Base-by-base conservation (phyloP, 768 basidiomycete genomes). In the Mycena polygramma region DNA sequence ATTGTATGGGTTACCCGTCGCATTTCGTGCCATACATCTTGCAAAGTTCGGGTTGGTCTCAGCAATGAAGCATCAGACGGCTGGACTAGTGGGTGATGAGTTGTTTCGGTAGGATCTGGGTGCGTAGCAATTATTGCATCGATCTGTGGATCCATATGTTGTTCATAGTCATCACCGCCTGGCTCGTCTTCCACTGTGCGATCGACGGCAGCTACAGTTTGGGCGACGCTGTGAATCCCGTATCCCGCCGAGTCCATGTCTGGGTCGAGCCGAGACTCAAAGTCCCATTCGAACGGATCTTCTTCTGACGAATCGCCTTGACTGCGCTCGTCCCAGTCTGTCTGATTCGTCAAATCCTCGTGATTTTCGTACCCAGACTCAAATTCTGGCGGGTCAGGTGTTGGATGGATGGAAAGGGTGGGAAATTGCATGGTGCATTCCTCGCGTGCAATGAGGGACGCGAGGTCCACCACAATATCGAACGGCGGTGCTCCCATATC, bases 21-120 rank as follows among this genome's bases (percentile, higher is more conserved):
- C 63, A 64, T 64, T 20, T 46, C 53, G 17, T 64, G 63, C 15
- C 17, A 55, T 7, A 64, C 19, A 48, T 64, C 63, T 15, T 64
- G 63, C 9, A 64, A 64, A 2, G 53, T 57, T 1, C 63, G 63
- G 2, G 63, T 55, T 46, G 54, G 43, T 30, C 24, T 6, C 9
- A 37, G 46, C 19, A 17, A 2, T 15, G 36, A 37, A 4, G 20
- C 7, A 17, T 30, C 30, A 20, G 51, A 46, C 19, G 45, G 62
- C 52, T 54, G 62, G n/a, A 53, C n/a, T 13, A 53, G 14, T 8
- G 62, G 51, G 20, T 43, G 62, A 26, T 26, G 41, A 17, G 39
- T 54, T 52, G 49, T 5, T 1, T 17, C 6, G 2, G 20, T 1
- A 22, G 1, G 37, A 5, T 63, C 51, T 19, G 17, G 49, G 30